Base-by-base conservation (phyloP, 768 basidiomycete species). In the Termitomyces titanicus region DNA sequence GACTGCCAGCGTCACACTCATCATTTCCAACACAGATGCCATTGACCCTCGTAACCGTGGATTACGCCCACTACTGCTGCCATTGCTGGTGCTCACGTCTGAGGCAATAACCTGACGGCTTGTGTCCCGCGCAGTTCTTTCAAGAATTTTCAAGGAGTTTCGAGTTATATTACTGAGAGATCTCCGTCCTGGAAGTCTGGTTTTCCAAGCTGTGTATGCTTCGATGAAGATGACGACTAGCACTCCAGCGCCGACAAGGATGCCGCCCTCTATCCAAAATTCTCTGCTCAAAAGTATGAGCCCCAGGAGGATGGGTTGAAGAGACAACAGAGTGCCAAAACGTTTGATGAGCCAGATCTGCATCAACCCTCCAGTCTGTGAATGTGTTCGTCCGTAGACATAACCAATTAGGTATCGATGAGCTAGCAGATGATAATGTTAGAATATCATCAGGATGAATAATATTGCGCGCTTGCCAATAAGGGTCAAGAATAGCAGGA, bases 11-110 rank as follows among this genome's bases (percentile, higher is more conserved):
- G 88, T 90, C 53, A 83, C 61, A 56, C 86, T 85, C 86, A 92
- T 90, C 87, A 92, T 89, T 65, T 92, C 89, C 55, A 92, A 73
- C 47, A 92, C 87, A 37, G 85, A 86, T 5, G 89, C 88, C 74
- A 90, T 87, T 3, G 89, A 91, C 6, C 86, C 84, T 54, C 89
- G 80, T 39, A 76, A 66, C 24, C 79, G 73, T 42, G 69, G 66
- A n/a, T 78, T 77, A 38, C 66, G 62, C 22, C 69, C 68, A 57
- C 71, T 79, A 61, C 74, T 78, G 46, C 75, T 77, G 37, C 69
- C 74, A 49, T 79, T 71, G 58, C 79, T 80, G 12, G 73, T 75
- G 56, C 74, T 79, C 58, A 81, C 80, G 53, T 82, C 83, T 3
- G 48, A 49, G 43, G 81, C 78, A 27, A 76, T 63, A 22, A 65